Evolutionary conservation across 768 basidiomycete species (phyloP).

Genomic region (Tulasnella sp.): DNA sequence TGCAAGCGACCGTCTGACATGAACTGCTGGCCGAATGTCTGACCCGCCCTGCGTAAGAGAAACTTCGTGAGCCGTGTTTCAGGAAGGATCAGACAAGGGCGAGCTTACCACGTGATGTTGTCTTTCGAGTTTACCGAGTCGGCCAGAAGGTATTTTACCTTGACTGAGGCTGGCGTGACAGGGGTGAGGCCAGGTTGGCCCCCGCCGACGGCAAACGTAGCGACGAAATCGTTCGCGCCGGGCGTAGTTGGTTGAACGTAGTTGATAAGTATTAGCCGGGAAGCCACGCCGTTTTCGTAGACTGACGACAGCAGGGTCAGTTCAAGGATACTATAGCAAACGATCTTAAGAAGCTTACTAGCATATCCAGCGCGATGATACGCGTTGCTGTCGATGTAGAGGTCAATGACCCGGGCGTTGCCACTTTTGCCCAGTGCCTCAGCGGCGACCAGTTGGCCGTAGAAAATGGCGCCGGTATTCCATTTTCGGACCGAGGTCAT

Average conservation of each 20-base stretch:
- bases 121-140: conserved; percentile 10
- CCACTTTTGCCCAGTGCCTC: conserved; percentile 9
- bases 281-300: conserved; percentile 2
- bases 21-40: conserved; percentile 10
- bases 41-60: conserved; percentile 5
- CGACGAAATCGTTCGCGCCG: conserved; percentile 9
- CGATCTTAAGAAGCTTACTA: not conserved
- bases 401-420: conserved; percentile 3
- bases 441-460: conserved; percentile 1
- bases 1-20: conserved; percentile 12
- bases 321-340: conserved; percentile 18
- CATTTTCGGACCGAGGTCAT: conserved; percentile 3
- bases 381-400: not conserved
- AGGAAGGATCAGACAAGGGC: not conserved
- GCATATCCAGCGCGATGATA: conserved; percentile 2
- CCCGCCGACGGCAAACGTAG: conserved; percentile 8
- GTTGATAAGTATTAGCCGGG: conserved; percentile 21
- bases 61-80: not conserved
- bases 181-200: conserved; percentile 1
- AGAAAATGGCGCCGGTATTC: conserved; percentile 9
- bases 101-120: conserved; percentile 12
- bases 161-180: not conserved
- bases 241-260: not conserved
- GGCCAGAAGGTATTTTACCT: conserved; percentile 9
- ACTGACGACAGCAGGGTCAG: conserved; percentile 31